A percentile compares a stretch with the other conserved stretches of the same genome.
These are phyloP conservation scores for Aspergillus latus DNA, from an alignment of 2,329 filamentous ascomycete species.

Conservation along the genomic window DNA sequence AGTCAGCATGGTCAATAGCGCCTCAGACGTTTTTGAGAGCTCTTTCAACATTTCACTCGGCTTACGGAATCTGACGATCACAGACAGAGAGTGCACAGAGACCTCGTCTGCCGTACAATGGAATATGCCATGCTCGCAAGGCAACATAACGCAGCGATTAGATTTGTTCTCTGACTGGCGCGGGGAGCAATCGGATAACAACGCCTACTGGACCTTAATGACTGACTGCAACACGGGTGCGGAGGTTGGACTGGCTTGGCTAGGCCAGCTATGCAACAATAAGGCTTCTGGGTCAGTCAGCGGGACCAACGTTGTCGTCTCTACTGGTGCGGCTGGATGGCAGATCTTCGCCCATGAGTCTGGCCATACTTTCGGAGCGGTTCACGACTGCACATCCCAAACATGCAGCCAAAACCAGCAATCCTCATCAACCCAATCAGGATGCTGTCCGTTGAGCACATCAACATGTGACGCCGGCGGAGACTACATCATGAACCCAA, in stretches of 20 bases:
- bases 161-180: conserved; percentile 90
- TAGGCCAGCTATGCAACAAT: conserved; percentile 76
- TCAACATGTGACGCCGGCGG: conserved; percentile 70
- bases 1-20: conserved; percentile 79
- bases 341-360: conserved; percentile 94
- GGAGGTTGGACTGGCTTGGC: conserved; percentile 89
- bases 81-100: conserved; percentile 70
- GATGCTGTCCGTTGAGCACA: conserved; percentile 77
- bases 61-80: conserved; percentile 80
- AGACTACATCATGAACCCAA: conserved; percentile 95
- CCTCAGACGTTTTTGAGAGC: conserved; percentile 82
- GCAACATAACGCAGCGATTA: conserved; percentile 70
- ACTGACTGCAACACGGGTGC: conserved; percentile 77
- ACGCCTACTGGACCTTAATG: conserved; percentile 91
- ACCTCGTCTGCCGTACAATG: conserved; percentile 69
- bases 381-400: conserved; percentile 80
- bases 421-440: conserved; percentile 48
- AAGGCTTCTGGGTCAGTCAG: conserved; percentile 69
- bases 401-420: conserved; percentile 67
- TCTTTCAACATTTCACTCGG: conserved; percentile 95
- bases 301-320: conserved; percentile 85
- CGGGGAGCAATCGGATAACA: conserved; percentile 70
- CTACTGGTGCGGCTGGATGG: conserved; percentile 81
- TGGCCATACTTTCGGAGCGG: conserved; percentile 91
- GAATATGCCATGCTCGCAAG: conserved; percentile 69